Base-by-base conservation (phyloP, 306 rosid genomes). In the Trifolium dubium region DNA sequence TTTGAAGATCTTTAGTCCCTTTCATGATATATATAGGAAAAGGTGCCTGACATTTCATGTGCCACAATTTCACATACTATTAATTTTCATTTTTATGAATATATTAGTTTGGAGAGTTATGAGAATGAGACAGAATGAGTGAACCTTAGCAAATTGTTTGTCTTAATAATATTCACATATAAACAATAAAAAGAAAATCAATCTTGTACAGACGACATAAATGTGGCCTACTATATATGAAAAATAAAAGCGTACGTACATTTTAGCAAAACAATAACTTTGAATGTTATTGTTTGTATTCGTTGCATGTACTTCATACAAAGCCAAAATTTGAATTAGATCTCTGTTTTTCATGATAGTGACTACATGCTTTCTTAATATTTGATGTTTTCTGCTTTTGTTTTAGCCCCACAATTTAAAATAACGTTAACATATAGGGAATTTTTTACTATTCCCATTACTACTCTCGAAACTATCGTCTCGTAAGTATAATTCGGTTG, bases 241-340 rank as follows among this genome's bases (percentile, higher is more conserved):
- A 60, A 73, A 73, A 41, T 10, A 32, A 75, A 15, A n/a, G 9
- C 18, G 28, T 60, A 60, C 41, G 77, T 71, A 71, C 68, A 64
- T 51, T 78, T 34, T 46, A 31, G 43, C 82, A 78, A 31, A 65
- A 39, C 61, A 72, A 6, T 37, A 37, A 69, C 23, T 44, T 64
- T 71, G 63, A 72, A 79, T 79, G 73, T 46, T 43, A 19, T 34
- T 53, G 66, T 14, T 63, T 74, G 50, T 65, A 8, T 68, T 32
- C 18, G 13, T 51, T 51, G 63, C 14, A 4, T 23, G 63, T 69
- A 69, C 53, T 54, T 51, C 58, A 62, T 53, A 56, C 39, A 72
- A 55, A 72, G 40, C 34, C 83, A 72, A 72, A 64, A 2, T 43
- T 56, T 72, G 62, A 55, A 66, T 32, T 23, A 1, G 19, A 23